Conservation (phyloP, 805 yeast species). For the Isabelozyma gotoi region DNA sequence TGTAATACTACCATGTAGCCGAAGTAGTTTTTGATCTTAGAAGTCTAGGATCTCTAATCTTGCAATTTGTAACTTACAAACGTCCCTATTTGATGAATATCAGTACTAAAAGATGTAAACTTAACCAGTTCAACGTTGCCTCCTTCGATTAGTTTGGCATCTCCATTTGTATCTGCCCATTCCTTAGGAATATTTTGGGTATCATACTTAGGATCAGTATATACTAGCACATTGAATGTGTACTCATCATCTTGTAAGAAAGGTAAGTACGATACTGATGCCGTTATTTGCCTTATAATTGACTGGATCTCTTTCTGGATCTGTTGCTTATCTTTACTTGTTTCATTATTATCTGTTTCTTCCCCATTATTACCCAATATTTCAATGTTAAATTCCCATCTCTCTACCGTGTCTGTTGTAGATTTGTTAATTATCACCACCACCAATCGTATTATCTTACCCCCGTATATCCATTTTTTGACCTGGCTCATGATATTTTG, state of each 20-base stretch:
- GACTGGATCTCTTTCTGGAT: slow-evolving; percentile 80
- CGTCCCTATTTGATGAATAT: slow-evolving; percentile 69
- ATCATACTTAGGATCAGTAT: slow-evolving; percentile 58
- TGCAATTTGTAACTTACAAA: slow-evolving; percentile 57
- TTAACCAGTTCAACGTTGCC: slow-evolving; percentile 61
- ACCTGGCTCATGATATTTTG: slow-evolving; percentile 66
- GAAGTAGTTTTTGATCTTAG: too few species aligned
- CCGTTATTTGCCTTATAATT: slow-evolving; percentile 83
- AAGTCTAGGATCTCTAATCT: too few species aligned
- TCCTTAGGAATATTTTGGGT: slow-evolving; percentile 66
- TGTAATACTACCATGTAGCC: too few species aligned
- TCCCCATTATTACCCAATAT: slow-evolving; percentile 19
- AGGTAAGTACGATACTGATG: slow-evolving; percentile 84
- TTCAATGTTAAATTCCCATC: slow-evolving; percentile 82
- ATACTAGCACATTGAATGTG: slow-evolving; percentile 83
- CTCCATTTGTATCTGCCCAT: slow-evolving; percentile 74
- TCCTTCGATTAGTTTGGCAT: slow-evolving; percentile 53
- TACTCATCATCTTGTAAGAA: slow-evolving; percentile 54
- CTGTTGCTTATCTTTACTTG: slow-evolving; percentile 38
- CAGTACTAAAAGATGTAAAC: slow-evolving; percentile 67
- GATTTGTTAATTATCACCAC: slow-evolving; percentile 72
- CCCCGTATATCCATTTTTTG: slow-evolving; percentile 68
- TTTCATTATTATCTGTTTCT: slow-evolving; percentile 7
- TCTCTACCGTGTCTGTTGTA: slow-evolving; percentile 67
- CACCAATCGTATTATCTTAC: slow-evolving; percentile 64